Conservation (phyloP, 805 yeast species). For the Metschnikowia amazonensis region DNA sequence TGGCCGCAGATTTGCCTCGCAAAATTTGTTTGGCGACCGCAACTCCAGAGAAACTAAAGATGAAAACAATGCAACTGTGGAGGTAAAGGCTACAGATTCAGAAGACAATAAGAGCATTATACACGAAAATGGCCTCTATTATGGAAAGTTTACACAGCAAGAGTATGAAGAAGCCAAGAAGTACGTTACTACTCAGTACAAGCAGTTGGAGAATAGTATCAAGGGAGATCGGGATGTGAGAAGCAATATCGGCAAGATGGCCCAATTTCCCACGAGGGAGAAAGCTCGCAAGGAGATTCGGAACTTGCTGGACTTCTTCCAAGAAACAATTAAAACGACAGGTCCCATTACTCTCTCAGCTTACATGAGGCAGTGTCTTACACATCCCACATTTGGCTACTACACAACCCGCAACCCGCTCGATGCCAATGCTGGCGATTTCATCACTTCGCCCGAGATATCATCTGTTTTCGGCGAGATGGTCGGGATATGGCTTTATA, state of each 20-base stretch:
- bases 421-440: conserved; percentile 61
- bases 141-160: conserved; percentile 33
- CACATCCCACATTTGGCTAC: conserved; percentile 75
- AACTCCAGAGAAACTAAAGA: neutral
- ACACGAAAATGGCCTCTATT: conserved; percentile 28
- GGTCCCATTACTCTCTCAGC: conserved; percentile 75
- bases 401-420: conserved; percentile 76
- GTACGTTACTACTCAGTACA: conserved; percentile 29
- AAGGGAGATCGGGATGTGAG: conserved; percentile 36
- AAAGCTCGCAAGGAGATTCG: conserved; percentile 12
- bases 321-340: conserved; percentile 54
- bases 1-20: neutral
- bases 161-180: conserved; percentile 40
- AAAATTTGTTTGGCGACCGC: neutral
- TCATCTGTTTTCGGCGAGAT: conserved; percentile 85
- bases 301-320: conserved; percentile 36
- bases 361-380: conserved; percentile 77
- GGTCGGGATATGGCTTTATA: conserved; percentile 68
- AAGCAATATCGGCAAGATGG: conserved; percentile 34
- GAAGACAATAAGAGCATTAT: conserved; percentile 11
- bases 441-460: conserved; percentile 82
- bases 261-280: conserved; percentile 31
- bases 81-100: neutral
- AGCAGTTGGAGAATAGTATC: conserved; percentile 31
- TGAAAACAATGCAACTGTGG: neutral